Conservation (phyloP, 768 basidiomycete species). For the Podaxis sp. region DNA sequence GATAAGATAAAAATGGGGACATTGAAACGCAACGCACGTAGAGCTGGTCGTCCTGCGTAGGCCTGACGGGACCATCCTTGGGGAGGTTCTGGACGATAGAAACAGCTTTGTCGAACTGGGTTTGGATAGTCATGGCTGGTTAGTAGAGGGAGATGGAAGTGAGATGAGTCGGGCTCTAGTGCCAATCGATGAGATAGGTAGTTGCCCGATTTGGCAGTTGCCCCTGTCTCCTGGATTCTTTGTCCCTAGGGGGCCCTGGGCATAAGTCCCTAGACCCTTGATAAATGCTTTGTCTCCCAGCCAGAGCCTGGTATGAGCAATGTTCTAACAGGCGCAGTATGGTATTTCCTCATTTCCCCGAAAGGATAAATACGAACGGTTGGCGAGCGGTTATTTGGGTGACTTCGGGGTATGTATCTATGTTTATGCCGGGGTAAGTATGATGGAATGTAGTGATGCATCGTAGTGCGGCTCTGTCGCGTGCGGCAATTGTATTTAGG, state of each 20-base stretch:
- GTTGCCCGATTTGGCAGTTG: background rate
- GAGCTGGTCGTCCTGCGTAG: conserved; percentile 72
- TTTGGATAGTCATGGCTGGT: conserved; percentile 54
- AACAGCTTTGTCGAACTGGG: conserved; percentile 77
- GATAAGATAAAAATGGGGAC: conserved; percentile 13
- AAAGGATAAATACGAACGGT: too few relatives aligned
- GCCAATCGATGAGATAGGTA: conserved; percentile 3
- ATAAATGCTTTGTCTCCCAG: too few relatives aligned
- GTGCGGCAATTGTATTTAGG: too few relatives aligned
- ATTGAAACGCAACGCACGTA: conserved; percentile 48
- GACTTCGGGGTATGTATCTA: too few relatives aligned
- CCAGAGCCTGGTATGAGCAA: too few relatives aligned
- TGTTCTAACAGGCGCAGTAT: too few relatives aligned
- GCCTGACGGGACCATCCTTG: conserved; percentile 79
- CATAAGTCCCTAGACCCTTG: too few relatives aligned
- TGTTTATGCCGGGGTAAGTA: too few relatives aligned
- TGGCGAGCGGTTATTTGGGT: too few relatives aligned
- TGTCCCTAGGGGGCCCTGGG: background rate
- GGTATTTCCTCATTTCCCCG: too few relatives aligned
- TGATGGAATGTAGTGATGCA: too few relatives aligned
- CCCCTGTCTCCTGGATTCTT: background rate
- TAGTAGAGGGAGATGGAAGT: background rate
- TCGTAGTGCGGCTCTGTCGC: too few relatives aligned
- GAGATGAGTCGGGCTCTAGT: background rate
- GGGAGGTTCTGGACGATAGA: conserved; percentile 67